Evolutionary conservation across 2,329 filamentous ascomycete species (phyloP).

Genomic region (Xylaria sp.): DNA sequence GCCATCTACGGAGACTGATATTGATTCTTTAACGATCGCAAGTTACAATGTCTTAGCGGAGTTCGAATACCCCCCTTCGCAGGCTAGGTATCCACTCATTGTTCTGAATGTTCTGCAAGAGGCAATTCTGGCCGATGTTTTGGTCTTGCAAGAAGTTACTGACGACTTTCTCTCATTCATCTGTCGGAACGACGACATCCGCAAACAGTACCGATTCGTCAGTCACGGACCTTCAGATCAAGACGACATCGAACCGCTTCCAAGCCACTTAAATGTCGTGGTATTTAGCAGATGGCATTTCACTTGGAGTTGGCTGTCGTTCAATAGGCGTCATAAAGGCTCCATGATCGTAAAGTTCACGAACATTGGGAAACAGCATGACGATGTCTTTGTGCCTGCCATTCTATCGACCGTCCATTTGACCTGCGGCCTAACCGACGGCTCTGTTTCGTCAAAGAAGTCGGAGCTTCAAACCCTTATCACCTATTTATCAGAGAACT

Average conservation of each 20-base stretch:
- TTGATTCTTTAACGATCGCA: constrained; percentile 52
- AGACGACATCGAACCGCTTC: constrained; percentile 63
- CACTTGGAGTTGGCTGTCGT: constrained; percentile 65
- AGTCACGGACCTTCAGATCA: constrained; percentile 68
- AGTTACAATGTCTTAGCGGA: constrained; percentile 67
- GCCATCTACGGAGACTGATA: constrained; percentile 7
- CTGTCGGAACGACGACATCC: constrained; percentile 59
- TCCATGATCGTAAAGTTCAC: constrained; percentile 61
- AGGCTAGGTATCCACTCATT: constrained; percentile 56
- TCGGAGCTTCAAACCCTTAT: constrained; percentile 65
- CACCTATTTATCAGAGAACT: constrained; percentile 56
- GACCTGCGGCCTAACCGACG: constrained; percentile 69
- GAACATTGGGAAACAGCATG: constrained; percentile 46
- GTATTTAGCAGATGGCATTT: constrained; percentile 68
- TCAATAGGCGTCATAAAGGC: constrained; percentile 67
- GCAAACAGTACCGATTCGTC: constrained; percentile 63
- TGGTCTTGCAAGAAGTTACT: constrained; percentile 72
- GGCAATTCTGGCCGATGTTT: constrained; percentile 58
- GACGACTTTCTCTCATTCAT: constrained; percentile 70
- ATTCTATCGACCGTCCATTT: constrained; percentile 70
- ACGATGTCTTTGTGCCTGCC: constrained; percentile 52
- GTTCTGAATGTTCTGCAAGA: constrained; percentile 57
- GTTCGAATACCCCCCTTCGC: constrained; percentile 59
- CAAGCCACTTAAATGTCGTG: constrained; percentile 70
- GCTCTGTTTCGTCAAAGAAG: constrained; percentile 66